Evolutionary conservation across 768 basidiomycete genomes (phyloP).

Genomic region (Tulasnella sp.): DNA sequence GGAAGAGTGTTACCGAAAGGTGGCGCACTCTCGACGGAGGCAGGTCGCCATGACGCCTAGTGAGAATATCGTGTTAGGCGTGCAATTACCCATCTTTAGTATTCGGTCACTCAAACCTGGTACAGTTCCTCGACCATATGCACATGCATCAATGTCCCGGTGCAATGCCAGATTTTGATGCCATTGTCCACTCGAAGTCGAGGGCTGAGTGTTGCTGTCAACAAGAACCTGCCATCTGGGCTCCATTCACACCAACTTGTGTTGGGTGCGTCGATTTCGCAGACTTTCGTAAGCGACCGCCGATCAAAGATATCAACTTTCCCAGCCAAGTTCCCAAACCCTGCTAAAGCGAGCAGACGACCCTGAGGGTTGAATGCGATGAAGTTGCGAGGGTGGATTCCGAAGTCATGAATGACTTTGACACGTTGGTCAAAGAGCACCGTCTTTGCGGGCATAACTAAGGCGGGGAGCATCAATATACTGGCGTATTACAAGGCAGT

Average conservation of each 20-base stretch:
- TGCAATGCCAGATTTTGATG: conserved; percentile 92
- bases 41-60: conserved; percentile 68
- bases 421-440: conserved; percentile 90
- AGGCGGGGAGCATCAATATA: conserved; percentile 17
- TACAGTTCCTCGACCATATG: conserved; percentile 85
- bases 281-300: conserved; percentile 73
- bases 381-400: conserved; percentile 83
- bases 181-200: conserved; percentile 96
- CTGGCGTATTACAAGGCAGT: not conserved
- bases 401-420: conserved; percentile 84
- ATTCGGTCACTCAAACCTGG: conserved; percentile 43
- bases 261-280: conserved; percentile 82
- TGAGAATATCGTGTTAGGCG: not conserved
- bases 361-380: conserved; percentile 93
- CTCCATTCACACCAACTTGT: conserved; percentile 95
- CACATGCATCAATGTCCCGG: conserved; percentile 79
- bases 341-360: conserved; percentile 79
- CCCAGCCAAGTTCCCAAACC: conserved; percentile 95
- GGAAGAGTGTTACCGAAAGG: conserved; percentile 66
- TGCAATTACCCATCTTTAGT: not conserved
- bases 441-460: conserved; percentile 93
- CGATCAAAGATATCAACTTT: conserved; percentile 91
- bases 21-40: conserved; percentile 58
- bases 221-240: conserved; percentile 83
- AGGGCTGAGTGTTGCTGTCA: conserved; percentile 95